phyloP scores from a whole-genome alignment of 176 grass and related monocot genomes.

The Miscanthus lutarioriparius region DNA sequence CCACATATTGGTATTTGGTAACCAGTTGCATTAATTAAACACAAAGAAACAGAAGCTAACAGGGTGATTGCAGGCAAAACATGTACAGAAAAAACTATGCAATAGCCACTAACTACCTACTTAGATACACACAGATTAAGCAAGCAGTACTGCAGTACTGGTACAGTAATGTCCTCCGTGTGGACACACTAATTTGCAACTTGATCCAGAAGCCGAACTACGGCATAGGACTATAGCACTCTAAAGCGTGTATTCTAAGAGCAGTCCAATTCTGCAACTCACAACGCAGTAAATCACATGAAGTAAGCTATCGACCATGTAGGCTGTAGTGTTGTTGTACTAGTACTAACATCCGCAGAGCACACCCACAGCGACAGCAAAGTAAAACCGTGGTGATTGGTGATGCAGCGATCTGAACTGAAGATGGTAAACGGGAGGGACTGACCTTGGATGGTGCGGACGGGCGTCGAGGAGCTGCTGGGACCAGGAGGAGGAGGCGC shows the following conservation, averaged over 20 bases:
- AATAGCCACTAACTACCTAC: neutral
- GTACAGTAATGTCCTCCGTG: neutral
- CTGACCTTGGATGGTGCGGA: conserved; percentile 60
- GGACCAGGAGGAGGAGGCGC: conserved; percentile 58
- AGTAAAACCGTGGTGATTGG: neutral
- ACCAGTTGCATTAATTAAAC: neutral
- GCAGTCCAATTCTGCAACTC: neutral
- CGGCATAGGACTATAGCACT: neutral
- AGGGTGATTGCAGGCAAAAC: neutral
- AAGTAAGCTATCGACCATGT: neutral
- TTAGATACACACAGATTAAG: neutral
- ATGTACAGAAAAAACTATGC: neutral
- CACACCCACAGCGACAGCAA: neutral
- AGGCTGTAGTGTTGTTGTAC: neutral
- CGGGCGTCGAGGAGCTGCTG: conserved; percentile 50
- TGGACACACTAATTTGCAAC: neutral
- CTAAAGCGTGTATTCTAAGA: neutral
- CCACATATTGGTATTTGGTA: neutral
- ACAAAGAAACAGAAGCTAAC: neutral
- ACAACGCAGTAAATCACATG: neutral
- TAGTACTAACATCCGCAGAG: too few species aligned
- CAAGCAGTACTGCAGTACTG: neutral
- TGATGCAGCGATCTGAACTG: neutral
- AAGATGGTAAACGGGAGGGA: neutral
- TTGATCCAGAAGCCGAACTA: neutral